Conservation (phyloP, 2,329 filamentous ascomycete species). For the Penicillium verrucosum region DNA sequence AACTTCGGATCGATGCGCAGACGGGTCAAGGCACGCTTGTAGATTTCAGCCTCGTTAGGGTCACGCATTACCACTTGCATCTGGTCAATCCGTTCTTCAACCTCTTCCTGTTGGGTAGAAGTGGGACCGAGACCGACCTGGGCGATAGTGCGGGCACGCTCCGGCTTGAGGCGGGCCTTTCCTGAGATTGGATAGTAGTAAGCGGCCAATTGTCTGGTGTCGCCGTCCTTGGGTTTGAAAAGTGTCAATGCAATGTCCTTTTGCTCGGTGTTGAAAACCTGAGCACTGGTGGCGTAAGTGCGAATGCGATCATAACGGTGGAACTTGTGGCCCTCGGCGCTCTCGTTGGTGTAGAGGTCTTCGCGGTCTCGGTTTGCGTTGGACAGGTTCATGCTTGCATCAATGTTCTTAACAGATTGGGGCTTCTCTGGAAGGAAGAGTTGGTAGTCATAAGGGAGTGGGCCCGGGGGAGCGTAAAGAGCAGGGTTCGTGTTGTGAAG, state of each 20-base stretch:
- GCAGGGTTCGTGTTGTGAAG: constrained; percentile 51
- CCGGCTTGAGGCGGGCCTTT: constrained; percentile 55
- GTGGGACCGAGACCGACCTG: constrained; percentile 41
- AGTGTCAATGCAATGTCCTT: constrained; percentile 58
- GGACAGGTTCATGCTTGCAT: constrained; percentile 53
- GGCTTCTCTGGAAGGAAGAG: constrained; percentile 55
- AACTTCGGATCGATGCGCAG: constrained; percentile 48
- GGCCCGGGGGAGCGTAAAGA: constrained; percentile 51
- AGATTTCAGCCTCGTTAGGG: constrained; percentile 49
- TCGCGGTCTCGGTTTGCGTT: constrained; percentile 55
- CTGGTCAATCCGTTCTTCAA: constrained; percentile 51
- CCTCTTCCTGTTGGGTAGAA: constrained; percentile 32
- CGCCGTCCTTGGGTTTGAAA: constrained; percentile 48
- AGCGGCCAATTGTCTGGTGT: constrained; percentile 50
- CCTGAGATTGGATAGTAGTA: constrained; percentile 62
- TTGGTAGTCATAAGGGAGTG: constrained; percentile 57
- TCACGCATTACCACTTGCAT: constrained; percentile 53
- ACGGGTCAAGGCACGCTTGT: constrained; percentile 45
- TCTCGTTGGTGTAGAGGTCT: constrained; percentile 47
- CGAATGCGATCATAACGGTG: constrained; percentile 58
- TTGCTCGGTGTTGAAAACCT: constrained; percentile 50
- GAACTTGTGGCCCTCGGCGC: constrained; percentile 42
- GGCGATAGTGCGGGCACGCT: constrained; percentile 44
- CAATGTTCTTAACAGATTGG: constrained; percentile 50
- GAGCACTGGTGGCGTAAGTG: constrained; percentile 59